These are phyloP conservation scores for Penicillium nordicum DNA, from an alignment of 2,329 filamentous ascomycete genomes.

Conservation along the genomic window DNA sequence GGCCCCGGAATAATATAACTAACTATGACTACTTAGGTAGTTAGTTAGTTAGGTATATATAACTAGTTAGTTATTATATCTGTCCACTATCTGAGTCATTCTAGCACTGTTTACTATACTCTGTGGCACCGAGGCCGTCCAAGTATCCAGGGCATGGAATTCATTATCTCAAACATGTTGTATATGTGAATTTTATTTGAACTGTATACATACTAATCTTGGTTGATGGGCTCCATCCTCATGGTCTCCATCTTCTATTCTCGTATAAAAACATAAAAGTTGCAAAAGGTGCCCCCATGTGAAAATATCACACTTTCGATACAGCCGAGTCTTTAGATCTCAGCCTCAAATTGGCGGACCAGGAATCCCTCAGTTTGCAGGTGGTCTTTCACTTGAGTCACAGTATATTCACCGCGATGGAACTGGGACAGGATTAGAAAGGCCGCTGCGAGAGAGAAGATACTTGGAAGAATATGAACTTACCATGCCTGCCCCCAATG, in stretches of 20 bases:
- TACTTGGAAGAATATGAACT: conserved; percentile 27
- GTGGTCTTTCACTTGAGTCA: conserved; percentile 87
- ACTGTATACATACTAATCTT: not conserved
- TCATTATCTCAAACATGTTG: not conserved
- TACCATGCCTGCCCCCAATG: conserved; percentile 88
- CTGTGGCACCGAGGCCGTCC: not conserved
- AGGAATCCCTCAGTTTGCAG: conserved; percentile 67
- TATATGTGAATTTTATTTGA: not conserved
- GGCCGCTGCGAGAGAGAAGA: not conserved
- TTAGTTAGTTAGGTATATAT: too few species aligned
- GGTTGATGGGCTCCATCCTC: not conserved
- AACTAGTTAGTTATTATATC: not conserved
- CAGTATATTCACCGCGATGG: conserved; percentile 90
- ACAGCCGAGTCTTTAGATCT: conserved; percentile 8
- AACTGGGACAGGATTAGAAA: conserved; percentile 53
- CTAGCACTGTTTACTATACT: not conserved
- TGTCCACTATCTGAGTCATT: too few species aligned
- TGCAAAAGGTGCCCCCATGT: not conserved
- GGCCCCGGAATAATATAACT: too few species aligned
- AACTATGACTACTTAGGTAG: too few species aligned
- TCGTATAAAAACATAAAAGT: not conserved
- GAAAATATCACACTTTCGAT: not conserved
- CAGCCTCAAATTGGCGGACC: conserved; percentile 71
- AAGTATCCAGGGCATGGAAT: not conserved
- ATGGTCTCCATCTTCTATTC: conserved; percentile 1